Base-by-base conservation (phyloP, 768 basidiomycete genomes). In the Tephrocybe sp. region DNA sequence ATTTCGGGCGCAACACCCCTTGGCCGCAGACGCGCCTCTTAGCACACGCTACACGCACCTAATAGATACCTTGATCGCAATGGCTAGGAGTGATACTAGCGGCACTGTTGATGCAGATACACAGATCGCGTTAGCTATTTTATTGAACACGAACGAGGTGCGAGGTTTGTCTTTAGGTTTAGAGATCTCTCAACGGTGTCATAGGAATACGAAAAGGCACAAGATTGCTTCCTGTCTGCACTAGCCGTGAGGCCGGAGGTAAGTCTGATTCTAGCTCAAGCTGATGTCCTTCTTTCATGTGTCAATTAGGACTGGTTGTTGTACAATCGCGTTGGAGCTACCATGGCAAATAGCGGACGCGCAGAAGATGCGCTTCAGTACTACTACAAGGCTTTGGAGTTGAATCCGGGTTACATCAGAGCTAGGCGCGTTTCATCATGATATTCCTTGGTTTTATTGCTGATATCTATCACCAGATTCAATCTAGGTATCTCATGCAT, bases 401-500 rank as follows among this genome's bases (percentile, higher is more conserved):
- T 95, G 49, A 91, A 95, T 61, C 92, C 95, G 5, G 76, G 80
- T 13, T 98, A 95, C 61, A 92, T 97, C 51, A 85, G 95, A 47
- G 94, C 93, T 2, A 82, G 90, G 89, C 83, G 46, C 49, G 74
- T 47, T 37, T 34, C 32, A 19, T 34, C 12, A 24, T 42, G 16
- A n/a, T 19, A 15, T 2, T 37, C n/a, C 15, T 18, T 39, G 11
- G n/a, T n/a, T 15, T 32, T 31, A 22, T 18, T 40, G 34, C 30
- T 46, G 31, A 51, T n/a, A 27, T 53, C 46, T n/a, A 5, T 32
- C 32, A 38, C n/a, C 49, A 94, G 93, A 59, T 97, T 92, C 67
- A 97, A 98, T 67, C 75, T 97, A 13, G 94, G 93, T 18, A 97
- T 97, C 53, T 91, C 92, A 1, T 91, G 85, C 63, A 89, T 92